Conservation (phyloP, 176 grass and related monocot genomes). For the Oryza longistaminata region DNA sequence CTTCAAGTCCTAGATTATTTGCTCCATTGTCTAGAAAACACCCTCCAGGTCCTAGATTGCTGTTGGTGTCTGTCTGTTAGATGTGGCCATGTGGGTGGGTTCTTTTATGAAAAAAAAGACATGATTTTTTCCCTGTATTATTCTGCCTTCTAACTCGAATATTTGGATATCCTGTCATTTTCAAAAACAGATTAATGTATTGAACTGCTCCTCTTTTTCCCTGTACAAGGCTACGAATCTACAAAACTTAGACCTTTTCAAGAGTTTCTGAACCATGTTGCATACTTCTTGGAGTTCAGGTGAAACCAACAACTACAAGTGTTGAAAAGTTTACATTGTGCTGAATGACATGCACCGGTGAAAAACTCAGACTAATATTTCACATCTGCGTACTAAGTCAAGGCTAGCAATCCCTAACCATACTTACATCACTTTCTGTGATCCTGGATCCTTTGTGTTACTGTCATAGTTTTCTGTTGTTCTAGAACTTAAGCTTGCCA, state of each 20-base stretch:
- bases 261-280: not conserved
- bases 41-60: not conserved
- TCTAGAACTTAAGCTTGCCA: not conserved
- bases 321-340: not conserved
- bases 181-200: not conserved
- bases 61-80: not conserved
- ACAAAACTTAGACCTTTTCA: not conserved
- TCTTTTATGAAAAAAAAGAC: not conserved
- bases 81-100: not conserved
- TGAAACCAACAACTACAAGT: not conserved
- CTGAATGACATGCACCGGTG: not conserved
- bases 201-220: not conserved
- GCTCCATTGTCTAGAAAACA: no score
- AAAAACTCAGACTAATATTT: not conserved
- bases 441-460: not conserved
- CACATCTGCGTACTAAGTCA: not conserved
- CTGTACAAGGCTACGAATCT: not conserved
- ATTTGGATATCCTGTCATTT: not conserved
- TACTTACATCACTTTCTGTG: not conserved
- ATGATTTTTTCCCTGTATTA: not conserved
- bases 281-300: not conserved
- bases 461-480: not conserved
- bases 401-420: not conserved
- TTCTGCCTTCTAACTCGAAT: not conserved
- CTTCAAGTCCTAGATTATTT: not conserved